phyloP scores from a whole-genome alignment of 768 basidiomycete species.

The Rhodotorula taiwanensis region DNA sequence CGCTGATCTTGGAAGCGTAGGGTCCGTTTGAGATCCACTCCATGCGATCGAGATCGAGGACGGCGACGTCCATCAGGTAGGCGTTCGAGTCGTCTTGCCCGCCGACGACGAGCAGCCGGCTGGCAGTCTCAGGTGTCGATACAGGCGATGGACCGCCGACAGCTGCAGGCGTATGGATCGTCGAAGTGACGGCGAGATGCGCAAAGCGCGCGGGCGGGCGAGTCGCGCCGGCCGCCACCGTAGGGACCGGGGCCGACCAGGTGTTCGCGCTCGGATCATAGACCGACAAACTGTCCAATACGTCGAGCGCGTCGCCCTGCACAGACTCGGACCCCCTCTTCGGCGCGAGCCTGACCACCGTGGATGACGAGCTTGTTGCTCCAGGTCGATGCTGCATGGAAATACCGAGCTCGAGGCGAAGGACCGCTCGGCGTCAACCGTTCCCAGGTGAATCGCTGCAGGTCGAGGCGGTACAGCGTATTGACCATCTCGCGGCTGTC shows the following conservation, averaged over 20 bases:
- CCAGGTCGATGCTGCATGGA: conserved; percentile 62
- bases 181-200: conserved; percentile 69
- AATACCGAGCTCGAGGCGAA: conserved; percentile 80
- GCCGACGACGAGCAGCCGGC: conserved; percentile 60
- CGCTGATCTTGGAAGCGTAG: conserved; percentile 84
- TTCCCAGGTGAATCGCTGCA: conserved; percentile 70
- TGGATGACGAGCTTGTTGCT: conserved; percentile 84
- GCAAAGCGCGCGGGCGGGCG: conserved; percentile 87
- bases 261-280: conserved; percentile 56
- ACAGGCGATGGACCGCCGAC: no score
- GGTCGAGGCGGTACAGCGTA: conserved; percentile 83
- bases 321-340: background rate
- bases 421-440: conserved; percentile 46
- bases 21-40: conserved; percentile 72
- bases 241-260: conserved; percentile 58
- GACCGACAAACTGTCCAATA: no score
- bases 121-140: no score
- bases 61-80: conserved; percentile 51
- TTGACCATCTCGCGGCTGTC: conserved; percentile 67
- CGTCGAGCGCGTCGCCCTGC: conserved; percentile 60
- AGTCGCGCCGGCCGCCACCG: conserved; percentile 46
- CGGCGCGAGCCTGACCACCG: conserved; percentile 71
- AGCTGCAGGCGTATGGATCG: no score
- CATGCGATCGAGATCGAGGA: conserved; percentile 67
- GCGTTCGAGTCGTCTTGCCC: conserved; percentile 89